A percentile compares a stretch with the other conserved stretches of the same genome.
These are phyloP conservation scores for Rhodomyrtus psidioides DNA, from an alignment of 441 rosid genomes.

Conservation along the genomic window DNA sequence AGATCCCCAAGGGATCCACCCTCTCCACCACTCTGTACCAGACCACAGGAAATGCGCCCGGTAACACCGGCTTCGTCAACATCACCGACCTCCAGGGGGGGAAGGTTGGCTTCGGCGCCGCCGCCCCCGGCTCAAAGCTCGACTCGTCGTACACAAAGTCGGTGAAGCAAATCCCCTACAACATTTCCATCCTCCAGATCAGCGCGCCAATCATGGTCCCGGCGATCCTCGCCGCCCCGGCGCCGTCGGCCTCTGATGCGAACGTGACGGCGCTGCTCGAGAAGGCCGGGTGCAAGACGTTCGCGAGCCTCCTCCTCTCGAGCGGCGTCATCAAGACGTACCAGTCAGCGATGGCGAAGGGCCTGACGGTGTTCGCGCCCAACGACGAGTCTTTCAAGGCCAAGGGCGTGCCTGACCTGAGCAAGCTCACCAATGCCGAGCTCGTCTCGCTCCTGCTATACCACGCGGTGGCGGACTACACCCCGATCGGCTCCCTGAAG, in stretches of 20 bases:
- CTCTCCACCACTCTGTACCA: slow-evolving; percentile 86
- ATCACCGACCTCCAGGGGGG: slow-evolving; percentile 84
- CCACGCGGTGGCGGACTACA: slow-evolving; percentile 61
- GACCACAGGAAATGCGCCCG: slow-evolving; percentile 90
- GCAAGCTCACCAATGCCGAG: slow-evolving; percentile 71
- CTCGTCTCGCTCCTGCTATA: slow-evolving; percentile 59
- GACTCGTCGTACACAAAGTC: slow-evolving; percentile 67
- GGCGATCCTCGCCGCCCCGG: slow-evolving; percentile 53
- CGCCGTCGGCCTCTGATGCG: slow-evolving; percentile 53
- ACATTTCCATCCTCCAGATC: slow-evolving; percentile 65
- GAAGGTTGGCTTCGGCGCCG: slow-evolving; percentile 79
- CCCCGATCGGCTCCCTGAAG: slow-evolving; percentile 62
- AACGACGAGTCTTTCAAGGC: slow-evolving; percentile 85
- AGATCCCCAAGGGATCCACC: slow-evolving; percentile 62
- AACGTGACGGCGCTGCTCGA: slow-evolving; percentile 76
- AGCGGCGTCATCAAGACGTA: slow-evolving; percentile 79
- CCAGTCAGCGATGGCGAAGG: slow-evolving; percentile 50
- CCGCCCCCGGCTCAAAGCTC: slow-evolving; percentile 77
- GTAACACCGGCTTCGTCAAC: slow-evolving; percentile 71
- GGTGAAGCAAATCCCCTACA: slow-evolving; percentile 71
- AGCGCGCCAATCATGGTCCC: slow-evolving; percentile 65
- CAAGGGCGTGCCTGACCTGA: slow-evolving; percentile 58
- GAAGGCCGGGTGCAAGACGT: slow-evolving; percentile 87
- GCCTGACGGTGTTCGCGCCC: slow-evolving; percentile 85
- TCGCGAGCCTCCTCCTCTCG: slow-evolving; percentile 41